Percentiles rank a stretch among this genome's conserved stretches.
phyloP scores from a whole-genome alignment of 129 eudicot genomes.

The Scalesia atractyloides region DNA sequence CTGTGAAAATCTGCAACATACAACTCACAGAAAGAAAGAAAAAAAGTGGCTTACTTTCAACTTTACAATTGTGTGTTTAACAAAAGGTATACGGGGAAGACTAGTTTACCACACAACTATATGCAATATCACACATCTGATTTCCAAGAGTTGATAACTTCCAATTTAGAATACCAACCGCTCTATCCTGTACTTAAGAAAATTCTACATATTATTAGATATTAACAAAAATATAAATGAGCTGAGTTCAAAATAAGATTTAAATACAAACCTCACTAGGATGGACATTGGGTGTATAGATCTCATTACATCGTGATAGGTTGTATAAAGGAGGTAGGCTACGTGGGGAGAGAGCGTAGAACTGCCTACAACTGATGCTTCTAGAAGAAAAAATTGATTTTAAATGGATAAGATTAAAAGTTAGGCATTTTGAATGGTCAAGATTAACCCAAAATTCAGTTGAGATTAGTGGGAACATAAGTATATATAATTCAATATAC shows the following conservation, averaged over 20 bases:
- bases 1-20: constrained; percentile 57
- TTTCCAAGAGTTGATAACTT: constrained; percentile 94
- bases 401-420: too few relatives aligned
- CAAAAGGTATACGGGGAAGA: too few relatives aligned
- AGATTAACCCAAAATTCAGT: too few relatives aligned
- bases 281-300: too few relatives aligned
- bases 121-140: constrained; percentile 98
- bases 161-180: constrained; percentile 96
- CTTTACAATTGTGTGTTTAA: neutral
- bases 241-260: constrained; percentile 1
- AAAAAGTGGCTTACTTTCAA: neutral
- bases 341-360: too few relatives aligned
- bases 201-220: neutral
- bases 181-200: constrained; percentile 75
- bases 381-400: too few relatives aligned
- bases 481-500: too few relatives aligned
- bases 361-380: too few relatives aligned
- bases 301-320: too few relatives aligned
- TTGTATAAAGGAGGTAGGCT: too few relatives aligned
- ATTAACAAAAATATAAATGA: neutral
- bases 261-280: constrained; percentile 68
- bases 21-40: constrained; percentile 42
- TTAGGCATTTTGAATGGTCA: too few relatives aligned
- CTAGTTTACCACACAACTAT: constrained; percentile 81
- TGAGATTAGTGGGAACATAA: too few relatives aligned